Evolutionary conservation across 169 alveolate genomes (phyloP).

Genomic region (Cryptosporidium sp.): DNA sequence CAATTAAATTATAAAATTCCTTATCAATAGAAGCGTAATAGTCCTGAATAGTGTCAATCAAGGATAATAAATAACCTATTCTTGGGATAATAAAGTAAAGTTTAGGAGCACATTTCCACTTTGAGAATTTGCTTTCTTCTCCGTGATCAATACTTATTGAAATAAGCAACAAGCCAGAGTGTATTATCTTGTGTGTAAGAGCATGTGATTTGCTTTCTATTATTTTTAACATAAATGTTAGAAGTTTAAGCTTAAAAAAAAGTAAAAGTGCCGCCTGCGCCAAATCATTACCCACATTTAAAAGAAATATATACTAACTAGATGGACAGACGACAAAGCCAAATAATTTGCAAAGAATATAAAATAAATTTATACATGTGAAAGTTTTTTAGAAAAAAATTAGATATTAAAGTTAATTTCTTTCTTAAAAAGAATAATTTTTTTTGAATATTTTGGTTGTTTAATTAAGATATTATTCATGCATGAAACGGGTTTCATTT

Average conservation of each 20-base stretch:
- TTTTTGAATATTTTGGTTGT: background rate
- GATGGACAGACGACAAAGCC: constrained; percentile 73
- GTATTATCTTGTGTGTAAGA: constrained; percentile 35
- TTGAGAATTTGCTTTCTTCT: constrained; percentile 6
- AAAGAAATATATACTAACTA: constrained; percentile 39
- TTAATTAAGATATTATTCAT: background rate
- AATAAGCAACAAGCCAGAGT: constrained; percentile 43
- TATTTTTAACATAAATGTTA: background rate
- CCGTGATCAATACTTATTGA: constrained; percentile 35
- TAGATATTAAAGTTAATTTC: background rate
- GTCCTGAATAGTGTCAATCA: constrained; percentile 26
- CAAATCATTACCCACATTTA: constrained; percentile 55
- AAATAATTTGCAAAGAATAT: constrained; percentile 19
- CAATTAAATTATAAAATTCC: constrained; percentile 21
- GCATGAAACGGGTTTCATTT: background rate
- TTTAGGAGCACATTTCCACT: constrained; percentile 1
- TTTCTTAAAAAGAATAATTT: background rate
- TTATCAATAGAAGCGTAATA: constrained; percentile 40
- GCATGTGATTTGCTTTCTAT: background rate
- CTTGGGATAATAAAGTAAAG: constrained; percentile 37
- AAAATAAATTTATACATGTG: constrained; percentile 7
- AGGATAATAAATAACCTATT: constrained; percentile 37
- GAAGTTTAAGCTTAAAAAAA: background rate
- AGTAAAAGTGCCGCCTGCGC: constrained; percentile 43
- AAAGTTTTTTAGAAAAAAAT: background rate